Conservation (phyloP, 345 rosid genomes). For the Turritis glabra region DNA sequence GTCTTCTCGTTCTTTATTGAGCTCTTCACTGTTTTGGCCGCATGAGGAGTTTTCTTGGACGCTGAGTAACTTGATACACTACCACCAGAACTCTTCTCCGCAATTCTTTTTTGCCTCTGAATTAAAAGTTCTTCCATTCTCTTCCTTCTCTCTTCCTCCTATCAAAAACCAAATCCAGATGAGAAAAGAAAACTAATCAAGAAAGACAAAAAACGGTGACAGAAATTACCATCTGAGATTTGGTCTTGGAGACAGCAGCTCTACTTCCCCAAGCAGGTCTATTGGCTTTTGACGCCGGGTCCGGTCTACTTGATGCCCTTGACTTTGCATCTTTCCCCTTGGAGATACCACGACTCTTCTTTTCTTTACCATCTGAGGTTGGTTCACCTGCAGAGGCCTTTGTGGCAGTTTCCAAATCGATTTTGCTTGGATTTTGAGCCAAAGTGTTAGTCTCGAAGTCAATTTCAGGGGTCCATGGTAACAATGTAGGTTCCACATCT, state of each 20-base stretch:
- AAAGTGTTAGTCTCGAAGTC: slow-evolving; percentile 58
- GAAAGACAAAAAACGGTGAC: not conserved
- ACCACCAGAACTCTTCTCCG: slow-evolving; percentile 69
- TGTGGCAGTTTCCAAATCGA: slow-evolving; percentile 39
- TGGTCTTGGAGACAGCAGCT: slow-evolving; percentile 56
- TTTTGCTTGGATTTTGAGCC: slow-evolving; percentile 43
- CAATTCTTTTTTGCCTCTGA: slow-evolving; percentile 92
- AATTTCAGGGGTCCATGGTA: slow-evolving; percentile 81
- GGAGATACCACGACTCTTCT: slow-evolving; percentile 39
- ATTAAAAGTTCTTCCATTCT: slow-evolving; percentile 71
- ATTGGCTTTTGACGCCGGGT: slow-evolving; percentile 49
- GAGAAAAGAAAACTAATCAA: slow-evolving; percentile 12
- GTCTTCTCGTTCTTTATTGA: slow-evolving; percentile 44
- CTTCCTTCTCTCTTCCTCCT: slow-evolving; percentile 90
- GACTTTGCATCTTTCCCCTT: slow-evolving; percentile 59
- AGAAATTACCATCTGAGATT: slow-evolving; percentile 60
- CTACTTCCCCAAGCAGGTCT: slow-evolving; percentile 66
- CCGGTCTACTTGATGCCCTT: slow-evolving; percentile 54
- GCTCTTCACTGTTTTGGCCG: slow-evolving; percentile 36
- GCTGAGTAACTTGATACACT: no score
- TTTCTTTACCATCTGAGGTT: slow-evolving; percentile 39
- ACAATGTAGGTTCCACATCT: slow-evolving; percentile 41
- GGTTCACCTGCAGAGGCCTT: slow-evolving; percentile 39
- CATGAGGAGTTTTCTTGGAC: slow-evolving; percentile 51
- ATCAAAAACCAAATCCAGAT: slow-evolving; percentile 14